Base-by-base conservation (phyloP, 768 basidiomycete genomes). In the Boletus sensibilis region DNA sequence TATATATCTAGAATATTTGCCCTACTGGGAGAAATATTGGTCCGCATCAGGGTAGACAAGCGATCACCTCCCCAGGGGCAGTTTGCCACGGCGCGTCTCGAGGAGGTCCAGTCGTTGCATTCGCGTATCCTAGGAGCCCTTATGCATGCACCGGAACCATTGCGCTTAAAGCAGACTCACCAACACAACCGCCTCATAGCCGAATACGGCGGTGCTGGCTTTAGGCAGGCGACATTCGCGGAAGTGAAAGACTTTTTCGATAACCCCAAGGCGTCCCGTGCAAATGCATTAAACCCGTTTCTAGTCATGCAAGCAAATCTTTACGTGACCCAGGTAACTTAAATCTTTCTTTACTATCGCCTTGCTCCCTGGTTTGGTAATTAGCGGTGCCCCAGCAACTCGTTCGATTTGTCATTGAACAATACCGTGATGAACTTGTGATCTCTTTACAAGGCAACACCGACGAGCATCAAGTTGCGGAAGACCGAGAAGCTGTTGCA, bases 261-360 rank as follows among this genome's bases (percentile, higher is more conserved):
- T 61, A 91, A 95, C 64, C 93, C 94, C 13, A 89, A 92, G 59
- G 91, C 91, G 9, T 90, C 85, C 10, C 82, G 89, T 21, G 90
- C 85, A 53, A 90, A 90, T 65, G 92, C 93, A 0, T 79, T 91
- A 51, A 94, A 96, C 68, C 88, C 90, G 20, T 95, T 88, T 79
- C 78, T 94, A 33, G 92, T 96, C 33, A 90, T 93, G 83, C 93
- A 94, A 72, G 90, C 89, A 35, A 96, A 96, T 66, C 77, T 96
- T 40, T 95, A 88, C 64, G 93, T 95, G 63, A 95, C 93, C 12
- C 93, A 94, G 82, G 92, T 88, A n/a, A n/a, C n/a, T n/a, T n/a
- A 59, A 57, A 80, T 52, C 3, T 39, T 31, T 11, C 18, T 29
- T 29, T 11, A 14, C n/a, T 31, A 20, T 35, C 12, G 23, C 9